phyloP scores from a whole-genome alignment of 768 basidiomycete genomes.

The Scleroderma citrinum region DNA sequence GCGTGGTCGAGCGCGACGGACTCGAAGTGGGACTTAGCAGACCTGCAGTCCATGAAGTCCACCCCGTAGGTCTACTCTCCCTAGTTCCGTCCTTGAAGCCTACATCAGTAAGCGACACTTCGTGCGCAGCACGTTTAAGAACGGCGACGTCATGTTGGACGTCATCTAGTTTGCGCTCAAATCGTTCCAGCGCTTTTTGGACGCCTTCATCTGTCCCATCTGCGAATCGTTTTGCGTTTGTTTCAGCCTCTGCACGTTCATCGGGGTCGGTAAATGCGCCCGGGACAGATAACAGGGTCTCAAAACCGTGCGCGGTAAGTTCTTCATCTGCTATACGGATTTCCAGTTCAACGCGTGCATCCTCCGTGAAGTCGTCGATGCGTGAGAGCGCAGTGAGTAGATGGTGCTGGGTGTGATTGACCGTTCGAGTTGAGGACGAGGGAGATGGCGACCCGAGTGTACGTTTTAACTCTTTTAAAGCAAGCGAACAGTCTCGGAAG shows the following conservation, averaged over 20 bases:
- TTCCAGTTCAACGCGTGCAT: slow-evolving; percentile 77
- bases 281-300: slow-evolving; percentile 57
- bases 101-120: slow-evolving; percentile 17
- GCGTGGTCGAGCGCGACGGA: slow-evolving; percentile 33
- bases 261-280: slow-evolving; percentile 32
- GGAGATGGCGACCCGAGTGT: slow-evolving; percentile 8
- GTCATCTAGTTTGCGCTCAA: slow-evolving; percentile 60
- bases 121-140: slow-evolving; percentile 56
- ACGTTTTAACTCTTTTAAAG: slow-evolving; percentile 52
- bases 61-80: slow-evolving; percentile 10
- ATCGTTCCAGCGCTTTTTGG: slow-evolving; percentile 39
- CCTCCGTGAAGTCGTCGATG: slow-evolving; percentile 70
- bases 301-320: slow-evolving; percentile 58
- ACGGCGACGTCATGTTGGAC: slow-evolving; percentile 71
- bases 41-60: slow-evolving; percentile 54
- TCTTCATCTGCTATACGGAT: slow-evolving; percentile 71
- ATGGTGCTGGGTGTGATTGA: slow-evolving; percentile 14
- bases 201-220: slow-evolving; percentile 47
- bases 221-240: slow-evolving; percentile 51
- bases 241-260: slow-evolving; percentile 36
- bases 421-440: background rate
- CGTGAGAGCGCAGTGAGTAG: slow-evolving; percentile 52
- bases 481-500: slow-evolving; percentile 65
- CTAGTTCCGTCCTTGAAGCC: background rate
- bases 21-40: slow-evolving; percentile 37